These are phyloP conservation scores for Strobilomyces echinocephalus DNA, from an alignment of 768 basidiomycete genomes.

Conservation along the genomic window DNA sequence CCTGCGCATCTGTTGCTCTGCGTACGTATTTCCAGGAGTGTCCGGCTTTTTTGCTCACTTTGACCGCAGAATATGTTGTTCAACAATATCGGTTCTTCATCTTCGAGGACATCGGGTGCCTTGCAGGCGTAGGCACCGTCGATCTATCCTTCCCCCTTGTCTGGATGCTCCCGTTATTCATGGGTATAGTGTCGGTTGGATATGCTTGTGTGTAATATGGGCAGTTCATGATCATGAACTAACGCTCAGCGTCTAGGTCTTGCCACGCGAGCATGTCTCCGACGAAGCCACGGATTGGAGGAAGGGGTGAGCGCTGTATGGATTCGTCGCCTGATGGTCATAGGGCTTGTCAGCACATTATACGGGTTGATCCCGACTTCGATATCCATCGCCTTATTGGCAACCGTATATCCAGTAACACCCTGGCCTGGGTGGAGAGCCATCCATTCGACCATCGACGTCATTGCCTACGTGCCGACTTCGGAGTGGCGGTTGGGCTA, in stretches of 20 bases:
- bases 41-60: neutral
- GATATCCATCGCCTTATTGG: conserved; percentile 5
- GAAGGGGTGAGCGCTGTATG: neutral
- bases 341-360: conserved; percentile 4
- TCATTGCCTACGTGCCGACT: conserved; percentile 6
- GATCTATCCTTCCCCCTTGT: conserved; percentile 38
- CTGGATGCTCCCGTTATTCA: conserved; percentile 40
- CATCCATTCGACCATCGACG: conserved; percentile 10
- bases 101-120: conserved; percentile 45
- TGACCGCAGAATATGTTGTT: conserved; percentile 38
- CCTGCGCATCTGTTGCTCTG: conserved; percentile 29
- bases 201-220: conserved; percentile 31
- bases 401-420: conserved; percentile 2
- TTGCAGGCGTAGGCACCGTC: conserved; percentile 32
- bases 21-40: conserved; percentile 15
- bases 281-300: neutral
- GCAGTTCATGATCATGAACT: neutral
- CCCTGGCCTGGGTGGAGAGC: conserved; percentile 22
- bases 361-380: conserved; percentile 15
- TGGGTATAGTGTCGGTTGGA: conserved; percentile 41
- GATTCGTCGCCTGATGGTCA: conserved; percentile 13
- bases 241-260: conserved; percentile 4
- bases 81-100: conserved; percentile 51
- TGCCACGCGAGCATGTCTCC: conserved; percentile 2
- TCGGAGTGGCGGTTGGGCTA: conserved; percentile 7